These are phyloP conservation scores for Auriscalpium microsporum DNA, from an alignment of 768 basidiomycete genomes.

Conservation along the genomic window DNA sequence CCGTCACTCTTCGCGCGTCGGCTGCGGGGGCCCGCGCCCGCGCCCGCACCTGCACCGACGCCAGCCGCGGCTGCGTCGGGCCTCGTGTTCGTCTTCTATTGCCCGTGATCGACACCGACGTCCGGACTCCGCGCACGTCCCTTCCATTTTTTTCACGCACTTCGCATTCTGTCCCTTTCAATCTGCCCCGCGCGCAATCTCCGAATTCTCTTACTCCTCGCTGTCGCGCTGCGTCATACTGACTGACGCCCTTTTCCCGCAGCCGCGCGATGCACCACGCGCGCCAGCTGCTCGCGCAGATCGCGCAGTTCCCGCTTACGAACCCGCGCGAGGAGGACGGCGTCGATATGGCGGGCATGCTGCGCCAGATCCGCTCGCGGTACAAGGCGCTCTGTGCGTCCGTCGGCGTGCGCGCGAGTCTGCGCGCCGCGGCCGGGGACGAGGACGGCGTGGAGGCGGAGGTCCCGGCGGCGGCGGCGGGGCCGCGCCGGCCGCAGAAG, in stretches of 20 bases:
- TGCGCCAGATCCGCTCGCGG: constrained; percentile 78
- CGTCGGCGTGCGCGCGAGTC: constrained; percentile 54
- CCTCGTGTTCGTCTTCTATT: too few relatives aligned
- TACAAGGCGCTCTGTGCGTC: constrained; percentile 83
- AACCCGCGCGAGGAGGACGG: constrained; percentile 59
- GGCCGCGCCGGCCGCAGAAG: constrained; percentile 1
- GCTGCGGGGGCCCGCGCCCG: too few relatives aligned
- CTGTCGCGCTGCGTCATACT: too few relatives aligned
- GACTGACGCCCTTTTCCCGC: neutral
- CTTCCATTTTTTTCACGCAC: too few relatives aligned
- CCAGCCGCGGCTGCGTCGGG: too few relatives aligned
- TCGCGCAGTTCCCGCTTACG: constrained; percentile 63
- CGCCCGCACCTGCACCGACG: too few relatives aligned
- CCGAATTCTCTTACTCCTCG: too few relatives aligned
- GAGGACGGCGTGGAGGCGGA: constrained; percentile 5
- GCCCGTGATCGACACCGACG: too few relatives aligned
- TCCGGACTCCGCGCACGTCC: too few relatives aligned
- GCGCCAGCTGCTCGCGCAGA: constrained; percentile 59
- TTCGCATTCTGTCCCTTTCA: too few relatives aligned
- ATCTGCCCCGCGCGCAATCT: too few relatives aligned
- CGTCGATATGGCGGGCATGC: constrained; percentile 66
- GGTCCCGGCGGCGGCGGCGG: neutral
- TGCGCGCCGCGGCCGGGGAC: constrained; percentile 19
- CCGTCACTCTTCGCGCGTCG: neutral
- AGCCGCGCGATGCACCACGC: constrained; percentile 61